phyloP scores from a whole-genome alignment of 768 basidiomycete genomes.

The Lactifluus hygrophoroides region DNA sequence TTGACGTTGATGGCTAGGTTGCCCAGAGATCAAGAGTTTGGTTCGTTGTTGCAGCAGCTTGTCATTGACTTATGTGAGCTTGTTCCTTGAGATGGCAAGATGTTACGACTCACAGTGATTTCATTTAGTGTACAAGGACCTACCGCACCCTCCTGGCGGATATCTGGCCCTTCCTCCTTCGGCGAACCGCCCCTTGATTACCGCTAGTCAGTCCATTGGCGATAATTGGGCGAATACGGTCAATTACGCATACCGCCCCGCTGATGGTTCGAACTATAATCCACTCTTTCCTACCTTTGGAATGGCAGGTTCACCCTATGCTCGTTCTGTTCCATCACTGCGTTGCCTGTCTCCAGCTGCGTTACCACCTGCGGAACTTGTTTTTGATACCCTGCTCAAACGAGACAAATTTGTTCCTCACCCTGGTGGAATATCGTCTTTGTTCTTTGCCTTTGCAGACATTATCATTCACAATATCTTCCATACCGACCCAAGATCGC shows the following conservation, averaged over 20 bases:
- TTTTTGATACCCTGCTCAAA: constrained; percentile 63
- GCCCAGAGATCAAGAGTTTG: not conserved
- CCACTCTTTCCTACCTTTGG: constrained; percentile 28
- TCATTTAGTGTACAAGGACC: constrained; percentile 19
- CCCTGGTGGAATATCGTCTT: constrained; percentile 52
- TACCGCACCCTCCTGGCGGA: constrained; percentile 19
- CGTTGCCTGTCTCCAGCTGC: constrained; percentile 34
- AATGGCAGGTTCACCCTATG: constrained; percentile 33
- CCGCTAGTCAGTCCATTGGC: not conserved
- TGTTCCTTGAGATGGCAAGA: not conserved
- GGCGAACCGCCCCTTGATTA: not conserved
- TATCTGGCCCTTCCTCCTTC: constrained; percentile 14
- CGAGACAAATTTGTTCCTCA: constrained; percentile 27
- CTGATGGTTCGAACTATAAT: constrained; percentile 34
- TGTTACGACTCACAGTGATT: not conserved
- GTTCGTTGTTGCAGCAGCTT: constrained; percentile 7
- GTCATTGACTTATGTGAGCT: constrained; percentile 15
- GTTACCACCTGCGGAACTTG: constrained; percentile 56
- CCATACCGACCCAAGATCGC: constrained; percentile 35
- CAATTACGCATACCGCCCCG: constrained; percentile 23
- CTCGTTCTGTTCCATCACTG: constrained; percentile 51
- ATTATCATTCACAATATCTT: constrained; percentile 70
- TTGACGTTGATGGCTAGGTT: constrained; percentile 18
- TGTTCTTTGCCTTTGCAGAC: constrained; percentile 76
- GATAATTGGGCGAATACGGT: not conserved